Base-by-base conservation (phyloP, 108 stramenopile species). In the Skeletonema potamos region DNA sequence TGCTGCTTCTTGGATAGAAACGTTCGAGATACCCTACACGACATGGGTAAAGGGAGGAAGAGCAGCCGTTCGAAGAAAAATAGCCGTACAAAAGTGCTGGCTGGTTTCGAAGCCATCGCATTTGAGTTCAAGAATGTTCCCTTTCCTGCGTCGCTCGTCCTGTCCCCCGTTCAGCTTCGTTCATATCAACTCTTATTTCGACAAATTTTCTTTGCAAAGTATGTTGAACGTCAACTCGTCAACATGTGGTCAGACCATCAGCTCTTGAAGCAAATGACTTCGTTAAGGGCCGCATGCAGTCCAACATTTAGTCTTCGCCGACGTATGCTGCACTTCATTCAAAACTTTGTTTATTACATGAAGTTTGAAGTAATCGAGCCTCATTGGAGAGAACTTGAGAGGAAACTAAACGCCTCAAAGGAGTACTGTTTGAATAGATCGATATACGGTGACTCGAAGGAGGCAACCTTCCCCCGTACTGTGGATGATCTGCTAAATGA, bases 311-410 rank as follows among this genome's bases (percentile, higher is more conserved):
- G 86, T 27, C 74, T 98, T 51, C 86, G 98, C 34, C 93, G 97
- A 43, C 80, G 97, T 29, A 99, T 99, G 99, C 84, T 96, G 6
- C 99, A 99, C 78, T 99, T 98, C 76, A 72, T 98, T 27, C 97
- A 97, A 76, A 99, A 98, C 86, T 81, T 99, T 17, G 93, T 97
- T 11, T 97, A 98, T 77, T 99, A 99, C 78, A 90, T 98, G 79
- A 93, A 92, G 81, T 88, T 96, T 63, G 99, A 99, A 82, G 98
- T 98, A 11, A 85, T 99, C 24, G 96, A 97, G 58, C 94, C 95
- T 26, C 88, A 94, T 54, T 98, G 96, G 96, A 75, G 82, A 34
- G 82, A 89, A 58, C 74, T 99, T 72, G 73, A 89, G 69, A 64
- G 43, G 39, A 79, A 80, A 27, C 54, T 71, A 26, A 76, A 84